Base-by-base conservation (phyloP, 2,329 filamentous ascomycete genomes). In the Sporothrix pseudoabietina region DNA sequence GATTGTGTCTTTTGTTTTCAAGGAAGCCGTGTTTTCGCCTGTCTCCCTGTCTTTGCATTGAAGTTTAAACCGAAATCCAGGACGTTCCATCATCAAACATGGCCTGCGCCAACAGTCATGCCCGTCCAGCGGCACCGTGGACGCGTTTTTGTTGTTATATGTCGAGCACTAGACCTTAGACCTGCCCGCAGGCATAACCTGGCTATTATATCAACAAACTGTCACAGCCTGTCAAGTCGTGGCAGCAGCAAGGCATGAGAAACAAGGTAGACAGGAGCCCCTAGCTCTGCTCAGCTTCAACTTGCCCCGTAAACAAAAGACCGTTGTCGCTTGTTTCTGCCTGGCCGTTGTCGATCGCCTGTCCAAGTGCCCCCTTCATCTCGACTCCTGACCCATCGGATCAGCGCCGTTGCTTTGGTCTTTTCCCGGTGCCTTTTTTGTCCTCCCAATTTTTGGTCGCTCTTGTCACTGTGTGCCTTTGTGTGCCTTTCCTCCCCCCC, bases 71-170 rank as follows among this genome's bases (percentile, higher is more conserved):
- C 49, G 47, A 69, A 35, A 55, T 54, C 6, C 30, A 55, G 66
- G 49, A 41, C 47, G 66, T 55, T 69, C 66, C 35, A 59, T 26
- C n/a, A 32, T 70, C 52, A 57, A 70, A 57, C 41, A 71, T 54
- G 41, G 35, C 41, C 41, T 63, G 41, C 57, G 26, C 19, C 69
- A 63, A 39, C 55, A 52, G 30, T 54, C 49, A 70, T 44, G 14
- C 14, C 10, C 14, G n/a, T 16, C 65, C 65, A 69, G 14, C 63
- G 19, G 54, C 39, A n/a, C 32, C 49, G 52, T 30, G 8, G 22
- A 57, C 68, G 68, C 68, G 68, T 69, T 14, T 39, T 71, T 71
- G 69, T 63, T 71, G 69, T 26, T 63, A 71, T 71, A 71, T 71
- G n/a, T 49, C 52, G 47, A 39, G 44, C 12, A 10, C 9, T 26